Conservation (phyloP, 345 rosid genomes). For the Pistacia integerrima region DNA sequence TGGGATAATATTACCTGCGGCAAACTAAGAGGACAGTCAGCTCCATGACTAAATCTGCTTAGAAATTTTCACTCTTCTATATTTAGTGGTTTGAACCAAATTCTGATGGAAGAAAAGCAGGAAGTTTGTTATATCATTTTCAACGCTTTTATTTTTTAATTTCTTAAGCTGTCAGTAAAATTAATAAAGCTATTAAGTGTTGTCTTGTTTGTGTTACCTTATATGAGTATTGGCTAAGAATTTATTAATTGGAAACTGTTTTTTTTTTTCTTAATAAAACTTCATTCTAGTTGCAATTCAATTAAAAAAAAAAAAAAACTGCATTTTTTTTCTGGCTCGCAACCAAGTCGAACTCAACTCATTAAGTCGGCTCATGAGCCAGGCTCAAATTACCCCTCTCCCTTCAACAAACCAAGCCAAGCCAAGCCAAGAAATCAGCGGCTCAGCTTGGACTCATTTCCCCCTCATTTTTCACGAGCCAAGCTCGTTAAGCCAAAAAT, state of each 20-base stretch:
- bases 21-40: conserved; percentile 4
- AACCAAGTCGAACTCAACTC: no score
- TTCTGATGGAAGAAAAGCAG: not conserved
- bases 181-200: not conserved
- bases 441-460: no score
- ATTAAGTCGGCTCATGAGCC: no score
- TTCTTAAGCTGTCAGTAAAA: not conserved
- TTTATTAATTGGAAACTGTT: not conserved
- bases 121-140: not conserved
- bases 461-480: no score
- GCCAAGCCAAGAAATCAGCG: no score
- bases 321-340: no score
- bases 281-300: not conserved
- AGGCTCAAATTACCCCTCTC: no score
- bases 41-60: not conserved
- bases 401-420: no score
- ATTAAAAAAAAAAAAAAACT: not conserved
- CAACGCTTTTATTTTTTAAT: not conserved
- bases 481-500: no score
- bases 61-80: not conserved
- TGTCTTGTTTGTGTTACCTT: not conserved
- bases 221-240: not conserved
- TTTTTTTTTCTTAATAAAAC: conserved; percentile 12
- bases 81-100: not conserved
- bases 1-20: not conserved